phyloP scores from a whole-genome alignment of 1,284 basidiomycete genomes.

The Cerrena zonata region DNA sequence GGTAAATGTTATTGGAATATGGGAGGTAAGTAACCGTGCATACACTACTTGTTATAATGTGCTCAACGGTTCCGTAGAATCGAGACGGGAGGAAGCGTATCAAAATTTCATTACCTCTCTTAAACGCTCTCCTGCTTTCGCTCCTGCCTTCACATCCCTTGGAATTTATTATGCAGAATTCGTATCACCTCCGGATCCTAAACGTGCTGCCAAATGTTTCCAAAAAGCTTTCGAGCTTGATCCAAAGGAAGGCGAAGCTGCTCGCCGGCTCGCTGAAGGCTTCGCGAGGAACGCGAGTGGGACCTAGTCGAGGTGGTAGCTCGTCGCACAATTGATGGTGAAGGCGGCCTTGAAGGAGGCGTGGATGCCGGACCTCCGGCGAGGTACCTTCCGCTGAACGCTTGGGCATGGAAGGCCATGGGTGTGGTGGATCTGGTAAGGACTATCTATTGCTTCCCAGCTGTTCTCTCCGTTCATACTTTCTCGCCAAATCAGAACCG shows the following conservation, averaged over 20 bases:
- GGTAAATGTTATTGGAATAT: constrained; percentile 77
- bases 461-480: not conserved
- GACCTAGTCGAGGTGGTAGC: constrained; percentile 92
- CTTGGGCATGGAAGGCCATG: constrained; percentile 98
- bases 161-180: constrained; percentile 84
- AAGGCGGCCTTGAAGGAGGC: constrained; percentile 72
- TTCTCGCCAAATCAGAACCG: constrained; percentile 49
- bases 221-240: constrained; percentile 98
- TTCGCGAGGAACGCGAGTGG: constrained; percentile 96
- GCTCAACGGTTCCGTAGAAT: constrained; percentile 24
- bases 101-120: constrained; percentile 80
- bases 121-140: constrained; percentile 72
- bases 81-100: constrained; percentile 61
- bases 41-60: not conserved
- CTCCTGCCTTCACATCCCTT: constrained; percentile 89
- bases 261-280: constrained; percentile 75
- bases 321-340: constrained; percentile 85
- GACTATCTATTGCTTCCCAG: constrained; percentile 5
- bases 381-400: constrained; percentile 71
- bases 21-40: constrained; percentile 46
- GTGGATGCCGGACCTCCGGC: constrained; percentile 40
- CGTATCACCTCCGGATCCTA: constrained; percentile 69
- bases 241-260: constrained; percentile 82
- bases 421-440: constrained; percentile 88
- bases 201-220: constrained; percentile 90